Percentiles rank a stretch among this genome's conserved stretches.
Conservation (phyloP, 1,284 basidiomycete genomes). For the Cerioporus squamosus region DNA sequence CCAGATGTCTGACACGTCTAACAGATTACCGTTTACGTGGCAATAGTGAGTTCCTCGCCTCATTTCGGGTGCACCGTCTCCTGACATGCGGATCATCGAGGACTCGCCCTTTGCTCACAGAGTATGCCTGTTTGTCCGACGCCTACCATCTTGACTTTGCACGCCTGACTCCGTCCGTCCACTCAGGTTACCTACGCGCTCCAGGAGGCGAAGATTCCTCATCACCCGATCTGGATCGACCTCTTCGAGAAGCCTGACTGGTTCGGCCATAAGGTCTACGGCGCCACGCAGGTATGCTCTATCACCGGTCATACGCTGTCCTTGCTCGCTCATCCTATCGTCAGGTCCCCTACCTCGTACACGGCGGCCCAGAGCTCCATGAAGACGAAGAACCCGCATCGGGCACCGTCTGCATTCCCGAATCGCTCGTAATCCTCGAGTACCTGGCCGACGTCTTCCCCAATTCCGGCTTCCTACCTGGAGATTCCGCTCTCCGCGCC, state of each 20-base stretch:
- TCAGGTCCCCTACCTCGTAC: conserved; percentile 54
- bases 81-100: too few species aligned
- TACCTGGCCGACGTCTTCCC: conserved; percentile 62
- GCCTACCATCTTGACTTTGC: background rate
- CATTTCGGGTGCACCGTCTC: too few species aligned
- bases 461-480: conserved; percentile 49
- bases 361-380: conserved; percentile 56
- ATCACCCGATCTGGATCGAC: conserved; percentile 22
- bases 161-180: background rate
- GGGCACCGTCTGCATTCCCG: conserved; percentile 49
- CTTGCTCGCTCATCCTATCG: too few species aligned
- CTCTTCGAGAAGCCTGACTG: conserved; percentile 42
- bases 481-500: conserved; percentile 57
- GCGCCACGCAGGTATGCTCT: too few species aligned
- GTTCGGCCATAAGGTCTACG: conserved; percentile 35
- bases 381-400: conserved; percentile 55
- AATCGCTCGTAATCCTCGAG: conserved; percentile 63
- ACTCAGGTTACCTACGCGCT: conserved; percentile 3
- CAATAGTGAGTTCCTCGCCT: too few species aligned
- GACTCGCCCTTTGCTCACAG: too few species aligned
- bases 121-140: too few species aligned
- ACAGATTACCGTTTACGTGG: too few species aligned
- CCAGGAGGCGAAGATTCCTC: conserved; percentile 20
- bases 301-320: too few species aligned
- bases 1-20: too few species aligned